These are phyloP conservation scores for Oryza glumipatula DNA, from an alignment of 176 grass and related monocot species.

Conservation along the genomic window DNA sequence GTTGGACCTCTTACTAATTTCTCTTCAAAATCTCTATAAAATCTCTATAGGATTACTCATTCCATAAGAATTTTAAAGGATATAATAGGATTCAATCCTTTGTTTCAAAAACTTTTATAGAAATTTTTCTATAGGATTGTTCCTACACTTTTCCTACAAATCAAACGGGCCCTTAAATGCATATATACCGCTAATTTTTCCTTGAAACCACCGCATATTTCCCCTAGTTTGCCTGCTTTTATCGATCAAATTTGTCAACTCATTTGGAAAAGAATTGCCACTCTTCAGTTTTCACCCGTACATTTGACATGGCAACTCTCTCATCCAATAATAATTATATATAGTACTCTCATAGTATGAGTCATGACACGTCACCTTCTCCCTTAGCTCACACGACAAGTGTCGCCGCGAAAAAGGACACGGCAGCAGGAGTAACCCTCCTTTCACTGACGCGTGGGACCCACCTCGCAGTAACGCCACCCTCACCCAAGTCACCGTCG, in stretches of 20 bases:
- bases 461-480: background rate
- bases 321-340: background rate
- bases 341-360: background rate
- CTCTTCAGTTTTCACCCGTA: background rate
- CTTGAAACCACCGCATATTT: too few relatives aligned
- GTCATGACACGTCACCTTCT: slow-evolving; percentile 6
- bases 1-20: too few relatives aligned
- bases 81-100: too few relatives aligned
- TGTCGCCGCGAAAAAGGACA: background rate
- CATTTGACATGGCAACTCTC: background rate
- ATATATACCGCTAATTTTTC: too few relatives aligned
- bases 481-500: slow-evolving; percentile 29
- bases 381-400: background rate
- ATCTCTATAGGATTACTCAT: too few relatives aligned
- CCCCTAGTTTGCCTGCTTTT: background rate
- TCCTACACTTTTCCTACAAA: too few relatives aligned
- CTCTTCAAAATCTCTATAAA: too few relatives aligned
- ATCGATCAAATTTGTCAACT: background rate
- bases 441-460: background rate
- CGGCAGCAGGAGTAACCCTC: background rate
- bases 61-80: too few relatives aligned
- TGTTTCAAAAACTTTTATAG: too few relatives aligned
- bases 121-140: too few relatives aligned
- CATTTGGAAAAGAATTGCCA: too few relatives aligned
- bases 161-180: too few relatives aligned